Percentiles rank a stretch among this genome's conserved stretches.
Conservation (phyloP, 2,329 filamentous ascomycete genomes). For the Trichoderma sp. region DNA sequence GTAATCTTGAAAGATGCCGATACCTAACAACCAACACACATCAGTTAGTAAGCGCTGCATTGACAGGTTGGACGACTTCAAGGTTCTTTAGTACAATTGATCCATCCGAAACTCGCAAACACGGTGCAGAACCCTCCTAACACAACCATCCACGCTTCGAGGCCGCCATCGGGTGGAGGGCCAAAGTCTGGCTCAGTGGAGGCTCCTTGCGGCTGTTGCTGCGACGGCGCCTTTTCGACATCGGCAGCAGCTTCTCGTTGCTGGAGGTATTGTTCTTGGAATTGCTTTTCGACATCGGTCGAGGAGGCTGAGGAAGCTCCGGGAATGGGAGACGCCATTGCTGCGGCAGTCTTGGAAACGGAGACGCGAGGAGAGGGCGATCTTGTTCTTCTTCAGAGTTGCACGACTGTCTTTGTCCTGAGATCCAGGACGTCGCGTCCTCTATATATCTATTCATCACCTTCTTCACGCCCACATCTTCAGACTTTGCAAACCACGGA, state of each 20-base stretch:
- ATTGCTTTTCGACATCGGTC: neutral
- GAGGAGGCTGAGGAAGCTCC: neutral
- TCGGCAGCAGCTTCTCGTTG: neutral
- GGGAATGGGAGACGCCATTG: neutral
- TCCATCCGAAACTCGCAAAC: neutral
- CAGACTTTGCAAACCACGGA: neutral
- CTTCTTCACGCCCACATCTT: neutral
- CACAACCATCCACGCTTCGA: neutral
- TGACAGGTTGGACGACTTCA: neutral
- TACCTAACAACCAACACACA: neutral
- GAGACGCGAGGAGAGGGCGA: neutral
- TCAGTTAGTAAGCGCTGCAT: neutral
- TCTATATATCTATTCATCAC: neutral
- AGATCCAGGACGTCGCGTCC: neutral
- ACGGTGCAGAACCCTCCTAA: neutral
- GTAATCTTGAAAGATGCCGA: neutral
- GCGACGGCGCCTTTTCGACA: neutral
- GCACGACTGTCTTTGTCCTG: neutral
- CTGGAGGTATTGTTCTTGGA: neutral
- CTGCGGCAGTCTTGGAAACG: neutral
- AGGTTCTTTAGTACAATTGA: neutral
- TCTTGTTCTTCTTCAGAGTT: neutral
- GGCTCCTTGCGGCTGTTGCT: neutral
- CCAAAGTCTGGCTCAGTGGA: neutral
- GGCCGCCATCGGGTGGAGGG: neutral